Conservation (phyloP, 2,329 filamentous ascomycete genomes). For the Metarhizium guizhouense region DNA sequence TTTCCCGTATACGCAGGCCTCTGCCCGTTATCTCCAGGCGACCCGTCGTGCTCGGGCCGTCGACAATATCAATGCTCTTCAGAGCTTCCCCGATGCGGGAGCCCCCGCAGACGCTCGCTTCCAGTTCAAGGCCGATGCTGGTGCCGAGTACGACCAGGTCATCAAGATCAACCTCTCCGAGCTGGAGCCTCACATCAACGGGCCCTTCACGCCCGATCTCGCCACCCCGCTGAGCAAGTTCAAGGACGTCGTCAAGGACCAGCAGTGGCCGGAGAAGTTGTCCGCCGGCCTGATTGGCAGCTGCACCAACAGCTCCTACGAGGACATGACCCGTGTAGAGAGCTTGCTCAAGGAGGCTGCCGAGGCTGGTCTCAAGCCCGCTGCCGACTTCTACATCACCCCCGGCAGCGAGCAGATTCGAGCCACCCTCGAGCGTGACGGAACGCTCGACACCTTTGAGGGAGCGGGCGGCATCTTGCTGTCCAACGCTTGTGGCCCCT, state of each 20-base stretch:
- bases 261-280: conserved; percentile 84
- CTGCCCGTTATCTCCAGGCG: conserved; percentile 75
- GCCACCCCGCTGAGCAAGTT: conserved; percentile 89
- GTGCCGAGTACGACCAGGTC: conserved; percentile 80
- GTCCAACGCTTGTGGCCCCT: conserved; percentile 90
- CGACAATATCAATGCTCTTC: conserved; percentile 53
- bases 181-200: conserved; percentile 94
- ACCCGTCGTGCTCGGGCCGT: conserved; percentile 63
- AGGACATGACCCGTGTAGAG: conserved; percentile 96
- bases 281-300: conserved; percentile 92
- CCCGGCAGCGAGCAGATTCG: conserved; percentile 96
- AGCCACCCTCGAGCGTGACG: conserved; percentile 83
- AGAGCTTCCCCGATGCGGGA: conserved; percentile 37
- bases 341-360: conserved; percentile 86
- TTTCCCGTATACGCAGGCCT: conserved; percentile 83
- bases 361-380: conserved; percentile 81
- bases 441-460: conserved; percentile 77
- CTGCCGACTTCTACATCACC: conserved; percentile 89
- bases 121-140: conserved; percentile 68
- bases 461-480: conserved; percentile 81
- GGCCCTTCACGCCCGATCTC: conserved; percentile 91
- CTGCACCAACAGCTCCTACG: conserved; percentile 97
- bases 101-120: conserved; percentile 39
- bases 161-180: conserved; percentile 84
- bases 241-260: conserved; percentile 71